Conservation (phyloP, 2,329 filamentous ascomycete species). For the Nemania bipapillata region DNA sequence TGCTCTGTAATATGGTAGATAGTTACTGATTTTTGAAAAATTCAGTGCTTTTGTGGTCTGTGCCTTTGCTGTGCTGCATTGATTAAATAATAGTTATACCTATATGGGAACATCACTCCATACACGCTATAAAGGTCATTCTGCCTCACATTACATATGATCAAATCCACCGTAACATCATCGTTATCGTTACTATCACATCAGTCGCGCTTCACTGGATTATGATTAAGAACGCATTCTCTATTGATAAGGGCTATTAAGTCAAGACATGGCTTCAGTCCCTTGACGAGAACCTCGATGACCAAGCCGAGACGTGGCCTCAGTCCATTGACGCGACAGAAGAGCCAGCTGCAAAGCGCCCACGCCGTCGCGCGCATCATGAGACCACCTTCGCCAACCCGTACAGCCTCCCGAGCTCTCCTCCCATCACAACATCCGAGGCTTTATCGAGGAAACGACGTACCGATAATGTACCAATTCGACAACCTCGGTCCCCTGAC, state of each 20-base stretch:
- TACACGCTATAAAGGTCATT: too few relatives aligned
- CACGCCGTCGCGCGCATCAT: not conserved
- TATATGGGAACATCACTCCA: too few relatives aligned
- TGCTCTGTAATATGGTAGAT: too few relatives aligned
- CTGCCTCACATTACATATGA: too few relatives aligned
- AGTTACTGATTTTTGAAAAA: too few relatives aligned
- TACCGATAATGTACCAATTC: not conserved
- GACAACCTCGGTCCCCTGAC: not conserved
- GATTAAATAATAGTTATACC: too few relatives aligned
- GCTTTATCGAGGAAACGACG: conserved; percentile 3
- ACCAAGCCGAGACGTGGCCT: not conserved
- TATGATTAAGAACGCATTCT: not conserved
- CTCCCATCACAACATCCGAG: not conserved
- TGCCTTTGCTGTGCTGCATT: too few relatives aligned
- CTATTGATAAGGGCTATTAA: conserved; percentile 1
- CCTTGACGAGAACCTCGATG: not conserved
- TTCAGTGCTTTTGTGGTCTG: too few relatives aligned
- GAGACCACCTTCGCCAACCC: not conserved
- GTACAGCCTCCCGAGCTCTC: conserved; percentile 2
- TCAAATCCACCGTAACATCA: too few relatives aligned
- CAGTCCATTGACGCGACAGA: not conserved
- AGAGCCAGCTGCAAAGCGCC: not conserved
- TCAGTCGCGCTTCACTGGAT: not conserved
- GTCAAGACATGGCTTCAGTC: not conserved
- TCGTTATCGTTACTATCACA: too few relatives aligned